Conservation (phyloP, 2,329 filamentous ascomycete genomes). For the Aspergillus tanneri region DNA sequence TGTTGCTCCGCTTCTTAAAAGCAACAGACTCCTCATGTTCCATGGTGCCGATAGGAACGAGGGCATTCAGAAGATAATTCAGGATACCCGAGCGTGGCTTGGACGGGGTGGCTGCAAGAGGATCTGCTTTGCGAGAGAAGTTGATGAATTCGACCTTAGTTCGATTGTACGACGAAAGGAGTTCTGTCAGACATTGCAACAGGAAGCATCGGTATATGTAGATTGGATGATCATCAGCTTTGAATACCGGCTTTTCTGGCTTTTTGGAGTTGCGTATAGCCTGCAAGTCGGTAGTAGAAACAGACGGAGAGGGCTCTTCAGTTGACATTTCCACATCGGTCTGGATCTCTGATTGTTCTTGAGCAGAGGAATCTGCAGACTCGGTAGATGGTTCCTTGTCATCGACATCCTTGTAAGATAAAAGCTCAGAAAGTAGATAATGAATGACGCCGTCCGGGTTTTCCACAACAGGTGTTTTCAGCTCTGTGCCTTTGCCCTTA, state of each 20-base stretch:
- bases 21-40: conserved; percentile 71
- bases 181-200: conserved; percentile 84
- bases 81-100: conserved; percentile 90
- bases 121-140: conserved; percentile 87
- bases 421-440: conserved; percentile 86
- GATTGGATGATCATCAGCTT: conserved; percentile 88
- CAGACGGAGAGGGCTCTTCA: conserved; percentile 37
- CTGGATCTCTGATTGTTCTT: conserved; percentile 35
- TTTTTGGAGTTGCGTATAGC: conserved; percentile 57
- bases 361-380: conserved; percentile 26
- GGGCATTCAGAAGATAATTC: conserved; percentile 85
- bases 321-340: conserved; percentile 54
- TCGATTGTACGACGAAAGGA: conserved; percentile 86
- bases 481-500: conserved; percentile 61
- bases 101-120: conserved; percentile 80
- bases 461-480: conserved; percentile 81
- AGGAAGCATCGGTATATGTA: conserved; percentile 97
- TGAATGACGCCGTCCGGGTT: conserved; percentile 94
- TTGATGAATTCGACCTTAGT: conserved; percentile 99
- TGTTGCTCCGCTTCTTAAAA: conserved; percentile 81
- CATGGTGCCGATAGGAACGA: conserved; percentile 65
- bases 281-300: conserved; percentile 31
- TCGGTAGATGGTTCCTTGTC: conserved; percentile 65
- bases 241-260: conserved; percentile 71
- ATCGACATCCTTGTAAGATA: conserved; percentile 89